phyloP scores from a whole-genome alignment of 805 yeast genomes.

The Spathaspora hagerdaliae region DNA sequence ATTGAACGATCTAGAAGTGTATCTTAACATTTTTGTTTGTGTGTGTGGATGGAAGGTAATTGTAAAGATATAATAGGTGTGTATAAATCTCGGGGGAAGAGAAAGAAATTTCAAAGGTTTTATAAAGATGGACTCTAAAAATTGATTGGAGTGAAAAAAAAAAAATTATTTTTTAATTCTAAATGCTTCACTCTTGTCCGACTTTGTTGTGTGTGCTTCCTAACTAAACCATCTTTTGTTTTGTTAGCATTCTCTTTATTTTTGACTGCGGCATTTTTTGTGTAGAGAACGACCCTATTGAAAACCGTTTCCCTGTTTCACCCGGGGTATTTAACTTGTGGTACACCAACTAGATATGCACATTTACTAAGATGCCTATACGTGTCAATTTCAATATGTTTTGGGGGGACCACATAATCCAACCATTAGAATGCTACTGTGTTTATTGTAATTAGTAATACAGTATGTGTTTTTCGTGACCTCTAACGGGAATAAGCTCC shows the following conservation, averaged over 20 bases:
- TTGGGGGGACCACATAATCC: too few relatives aligned
- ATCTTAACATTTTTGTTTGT: constrained; percentile 18
- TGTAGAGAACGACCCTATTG: neutral
- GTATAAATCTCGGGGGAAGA: neutral
- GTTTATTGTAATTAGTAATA: too few relatives aligned
- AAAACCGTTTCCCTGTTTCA: too few relatives aligned
- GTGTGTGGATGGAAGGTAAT: neutral
- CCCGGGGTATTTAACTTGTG: too few relatives aligned
- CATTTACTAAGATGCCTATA: too few relatives aligned
- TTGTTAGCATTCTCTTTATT: neutral
- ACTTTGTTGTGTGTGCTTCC: neutral
- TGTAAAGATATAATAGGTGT: neutral
- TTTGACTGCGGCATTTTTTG: neutral
- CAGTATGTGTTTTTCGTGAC: too few relatives aligned
- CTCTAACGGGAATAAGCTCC: too few relatives aligned
- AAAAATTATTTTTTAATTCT: too few relatives aligned
- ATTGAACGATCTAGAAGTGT: constrained; percentile 2
- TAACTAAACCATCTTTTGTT: too few relatives aligned
- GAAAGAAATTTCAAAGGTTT: neutral
- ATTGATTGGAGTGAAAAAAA: neutral
- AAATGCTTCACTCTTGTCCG: neutral
- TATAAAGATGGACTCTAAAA: neutral
- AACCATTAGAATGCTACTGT: too few relatives aligned
- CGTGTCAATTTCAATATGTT: too few relatives aligned
- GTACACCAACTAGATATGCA: too few relatives aligned